A percentile compares a stretch with the other conserved stretches of the same genome.
Evolutionary conservation across 805 yeast genomes (phyloP).

Genomic region (Candida awuae): DNA sequence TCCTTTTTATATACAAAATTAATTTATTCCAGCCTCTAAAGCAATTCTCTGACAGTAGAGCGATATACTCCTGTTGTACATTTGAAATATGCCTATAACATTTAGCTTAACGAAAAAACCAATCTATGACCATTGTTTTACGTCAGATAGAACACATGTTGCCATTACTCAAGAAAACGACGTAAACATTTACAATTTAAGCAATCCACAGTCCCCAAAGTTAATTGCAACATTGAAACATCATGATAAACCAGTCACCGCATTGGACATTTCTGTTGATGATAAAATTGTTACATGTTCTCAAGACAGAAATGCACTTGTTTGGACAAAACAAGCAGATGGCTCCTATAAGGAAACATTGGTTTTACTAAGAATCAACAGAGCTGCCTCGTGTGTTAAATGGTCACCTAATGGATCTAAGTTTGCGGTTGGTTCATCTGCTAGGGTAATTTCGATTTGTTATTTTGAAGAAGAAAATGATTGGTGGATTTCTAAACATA

Average conservation of each 20-base stretch:
- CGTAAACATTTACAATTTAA: slow-evolving; percentile 65
- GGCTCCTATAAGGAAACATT: slow-evolving; percentile 72
- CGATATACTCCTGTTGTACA: slow-evolving; percentile 28
- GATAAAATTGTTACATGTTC: slow-evolving; percentile 95
- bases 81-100: slow-evolving; percentile 28
- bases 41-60: slow-evolving; percentile 24
- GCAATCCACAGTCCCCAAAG: slow-evolving; percentile 44
- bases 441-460: slow-evolving; percentile 89
- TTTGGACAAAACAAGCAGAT: slow-evolving; percentile 74
- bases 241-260: slow-evolving; percentile 91
- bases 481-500: slow-evolving; percentile 99
- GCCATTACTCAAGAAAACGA: slow-evolving; percentile 77
- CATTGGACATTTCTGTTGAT: slow-evolving; percentile 81
- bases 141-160: slow-evolving; percentile 51
- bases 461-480: slow-evolving; percentile 93
- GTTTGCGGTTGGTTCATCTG: slow-evolving; percentile 96
- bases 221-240: slow-evolving; percentile 62
- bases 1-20: no score
- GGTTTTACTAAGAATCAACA: slow-evolving; percentile 83
- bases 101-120: slow-evolving; percentile 75
- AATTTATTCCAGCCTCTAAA: no score
- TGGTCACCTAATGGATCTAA: slow-evolving; percentile 96
- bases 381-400: slow-evolving; percentile 89
- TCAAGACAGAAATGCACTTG: slow-evolving; percentile 95
- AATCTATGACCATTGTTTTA: slow-evolving; percentile 86